Evolutionary conservation across 225 moss, liverwort and hornwort species (phyloP), one percentile per base, ranked within the genome.

Genomic region (Marchantia paleacea): DNA sequence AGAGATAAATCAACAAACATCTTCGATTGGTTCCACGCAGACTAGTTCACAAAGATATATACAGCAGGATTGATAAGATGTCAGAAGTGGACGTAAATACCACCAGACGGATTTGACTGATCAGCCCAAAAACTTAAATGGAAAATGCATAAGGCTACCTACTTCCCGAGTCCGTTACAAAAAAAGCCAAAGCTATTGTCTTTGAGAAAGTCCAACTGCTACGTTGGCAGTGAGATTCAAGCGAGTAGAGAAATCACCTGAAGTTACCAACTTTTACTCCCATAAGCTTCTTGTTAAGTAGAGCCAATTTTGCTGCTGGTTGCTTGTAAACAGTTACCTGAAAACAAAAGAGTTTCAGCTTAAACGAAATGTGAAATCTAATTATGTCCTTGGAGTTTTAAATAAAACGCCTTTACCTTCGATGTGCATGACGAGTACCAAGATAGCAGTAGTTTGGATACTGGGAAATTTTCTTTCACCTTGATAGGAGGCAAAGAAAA

Each of bases 291-390:
- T 91, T 82, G 84, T 99, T 99, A 75, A 99, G 81, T 30, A 92
- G 91, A 79, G 99, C 95, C 77, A 99, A 39, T 73, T 87, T 95
- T 76, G 80, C 87, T 60, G 95, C 95, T 83, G 90, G 75, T 86
- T 99, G 99, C 84, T 94, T 99, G 80, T 95, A 99, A 54, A 99
- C 99, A n/a, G 99, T 92, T 64, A 92, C 94, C 95, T 97, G 89
- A 22, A 77, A 25, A 53, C 52, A 52, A 72, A 49, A 77, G 6
- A 2, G 24, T 77, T 19, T 64, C 75, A 75, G 55, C 30, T 55
- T 51, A 19, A 8, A 49, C n/a, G 64, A 25, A 18, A 47, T 11
- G 52, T 9, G 52, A 20, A 47, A 52, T 52, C 14, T 2, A 7
- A 11, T 52, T 19, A 7, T 24, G 22, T 7, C 1, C 24, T 73